A percentile compares a stretch with the other conserved stretches of the same genome.
Evolutionary conservation across 768 basidiomycete genomes (phyloP).

Genomic region (Botryobasidium botryosum): DNA sequence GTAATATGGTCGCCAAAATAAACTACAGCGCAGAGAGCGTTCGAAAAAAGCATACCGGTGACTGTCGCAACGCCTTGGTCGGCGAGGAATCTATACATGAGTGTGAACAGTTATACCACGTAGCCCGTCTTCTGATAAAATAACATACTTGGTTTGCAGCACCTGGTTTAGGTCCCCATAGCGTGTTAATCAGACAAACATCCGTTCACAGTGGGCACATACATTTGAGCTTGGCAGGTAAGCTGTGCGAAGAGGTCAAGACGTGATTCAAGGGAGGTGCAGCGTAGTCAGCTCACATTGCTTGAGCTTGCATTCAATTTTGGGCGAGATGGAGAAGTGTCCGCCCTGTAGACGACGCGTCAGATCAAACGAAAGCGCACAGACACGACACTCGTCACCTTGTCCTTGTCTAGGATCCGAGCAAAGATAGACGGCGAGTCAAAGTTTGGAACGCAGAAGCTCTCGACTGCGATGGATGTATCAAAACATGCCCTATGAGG

Average conservation of each 20-base stretch:
- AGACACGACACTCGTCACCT: constrained; percentile 21
- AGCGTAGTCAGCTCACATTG: no score
- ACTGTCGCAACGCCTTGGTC: constrained; percentile 75
- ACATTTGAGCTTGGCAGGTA: constrained; percentile 75
- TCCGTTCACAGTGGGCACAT: constrained; percentile 13
- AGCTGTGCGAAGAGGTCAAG: no score
- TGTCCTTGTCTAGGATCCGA: constrained; percentile 73
- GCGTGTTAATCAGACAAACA: constrained; percentile 3
- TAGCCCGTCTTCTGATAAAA: neutral
- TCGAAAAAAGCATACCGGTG: constrained; percentile 34
- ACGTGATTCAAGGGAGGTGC: no score
- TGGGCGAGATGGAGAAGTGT: constrained; percentile 78
- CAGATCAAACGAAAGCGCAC: neutral
- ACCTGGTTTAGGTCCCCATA: constrained; percentile 37
- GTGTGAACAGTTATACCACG: neutral
- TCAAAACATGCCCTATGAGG: neutral
- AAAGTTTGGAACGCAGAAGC: constrained; percentile 84
- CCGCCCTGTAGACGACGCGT: constrained; percentile 38
- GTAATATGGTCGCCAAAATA: no score
- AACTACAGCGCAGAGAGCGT: no score
- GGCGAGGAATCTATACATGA: constrained; percentile 45
- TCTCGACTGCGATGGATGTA: constrained; percentile 42
- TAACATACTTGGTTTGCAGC: constrained; percentile 58
- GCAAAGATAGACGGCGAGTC: constrained; percentile 90
- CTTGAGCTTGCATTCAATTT: constrained; percentile 49